A percentile compares a stretch with the other conserved stretches of the same genome.
phyloP scores from a whole-genome alignment of 768 basidiomycete species.

The Boletus speciosus region DNA sequence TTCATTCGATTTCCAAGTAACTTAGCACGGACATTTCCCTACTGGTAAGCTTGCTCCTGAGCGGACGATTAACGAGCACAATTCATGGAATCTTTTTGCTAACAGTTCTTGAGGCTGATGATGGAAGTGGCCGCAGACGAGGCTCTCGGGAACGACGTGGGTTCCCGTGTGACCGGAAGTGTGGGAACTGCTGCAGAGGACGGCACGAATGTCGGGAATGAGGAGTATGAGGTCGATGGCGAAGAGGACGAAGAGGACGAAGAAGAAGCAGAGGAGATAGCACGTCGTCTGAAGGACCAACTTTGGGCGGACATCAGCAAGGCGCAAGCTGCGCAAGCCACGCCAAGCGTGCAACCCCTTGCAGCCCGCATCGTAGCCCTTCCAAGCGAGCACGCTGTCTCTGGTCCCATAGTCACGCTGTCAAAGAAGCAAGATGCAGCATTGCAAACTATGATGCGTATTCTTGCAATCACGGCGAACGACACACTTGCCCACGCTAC shows the following conservation, averaged over 20 bases:
- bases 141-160: not conserved
- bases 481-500: slow-evolving; percentile 55
- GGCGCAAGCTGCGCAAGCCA: slow-evolving; percentile 46
- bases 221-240: slow-evolving; percentile 46
- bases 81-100: slow-evolving; percentile 9
- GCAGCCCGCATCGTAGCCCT: not conserved
- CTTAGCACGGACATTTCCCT: not conserved
- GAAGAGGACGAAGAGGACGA: slow-evolving; percentile 53
- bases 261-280: slow-evolving; percentile 73
- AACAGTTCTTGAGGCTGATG: slow-evolving; percentile 12
- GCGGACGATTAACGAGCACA: not conserved
- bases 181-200: slow-evolving; percentile 2
- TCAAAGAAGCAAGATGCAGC: slow-evolving; percentile 54
- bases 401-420: slow-evolving; percentile 8
- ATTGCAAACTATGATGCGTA: slow-evolving; percentile 60
- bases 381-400: slow-evolving; percentile 6
- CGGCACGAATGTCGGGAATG: slow-evolving; percentile 41
- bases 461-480: slow-evolving; percentile 54
- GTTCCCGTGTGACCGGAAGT: not conserved
- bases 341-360: slow-evolving; percentile 17
- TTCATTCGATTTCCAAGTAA: not conserved
- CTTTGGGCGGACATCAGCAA: slow-evolving; percentile 74
- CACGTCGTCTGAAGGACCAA: slow-evolving; percentile 69
- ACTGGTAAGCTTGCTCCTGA: slow-evolving; percentile 13
- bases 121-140: slow-evolving; percentile 7